A percentile compares a stretch with the other conserved stretches of the same genome.
Conservation (phyloP, 805 yeast genomes). For the Soucietia sequanensis region DNA sequence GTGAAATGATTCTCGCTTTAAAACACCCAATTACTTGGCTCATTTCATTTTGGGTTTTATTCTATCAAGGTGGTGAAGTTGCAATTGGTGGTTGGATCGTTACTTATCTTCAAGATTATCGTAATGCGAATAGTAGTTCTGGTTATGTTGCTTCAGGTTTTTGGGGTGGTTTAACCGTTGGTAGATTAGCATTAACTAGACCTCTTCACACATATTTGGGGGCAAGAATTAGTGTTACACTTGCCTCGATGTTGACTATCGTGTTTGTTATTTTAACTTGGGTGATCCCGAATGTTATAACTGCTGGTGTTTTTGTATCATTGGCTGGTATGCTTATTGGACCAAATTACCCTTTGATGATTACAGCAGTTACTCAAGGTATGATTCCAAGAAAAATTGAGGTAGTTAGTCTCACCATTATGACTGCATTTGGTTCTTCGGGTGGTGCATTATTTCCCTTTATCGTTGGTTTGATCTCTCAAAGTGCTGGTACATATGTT, state of each 20-base stretch:
- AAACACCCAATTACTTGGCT: slow-evolving; percentile 43
- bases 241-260: slow-evolving; percentile 33
- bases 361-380: slow-evolving; percentile 35
- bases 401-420: slow-evolving; percentile 48
- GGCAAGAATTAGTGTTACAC: slow-evolving; percentile 42
- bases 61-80: slow-evolving; percentile 70
- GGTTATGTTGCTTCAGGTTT: slow-evolving; percentile 69
- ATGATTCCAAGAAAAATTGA: slow-evolving; percentile 52
- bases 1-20: slow-evolving; percentile 26
- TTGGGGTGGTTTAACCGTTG: slow-evolving; percentile 70
- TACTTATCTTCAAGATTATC: slow-evolving; percentile 56
- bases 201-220: slow-evolving; percentile 39
- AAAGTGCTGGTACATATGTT: slow-evolving; percentile 45
- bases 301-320: slow-evolving; percentile 47
- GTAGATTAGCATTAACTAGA: slow-evolving; percentile 53
- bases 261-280: slow-evolving; percentile 44
- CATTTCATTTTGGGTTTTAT: slow-evolving; percentile 52
- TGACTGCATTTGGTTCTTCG: slow-evolving; percentile 56
- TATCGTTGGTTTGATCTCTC: slow-evolving; percentile 48
- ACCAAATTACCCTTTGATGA: slow-evolving; percentile 59
- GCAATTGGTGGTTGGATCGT: slow-evolving; percentile 73
- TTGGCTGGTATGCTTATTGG: slow-evolving; percentile 62
- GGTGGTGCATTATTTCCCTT: slow-evolving; percentile 60
- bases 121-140: slow-evolving; percentile 43
- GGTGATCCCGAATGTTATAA: slow-evolving; percentile 45